Evolutionary conservation across 2,329 filamentous ascomycete genomes (phyloP), one percentile per base, ranked within the genome.

Genomic region (Shiraia sp.): DNA sequence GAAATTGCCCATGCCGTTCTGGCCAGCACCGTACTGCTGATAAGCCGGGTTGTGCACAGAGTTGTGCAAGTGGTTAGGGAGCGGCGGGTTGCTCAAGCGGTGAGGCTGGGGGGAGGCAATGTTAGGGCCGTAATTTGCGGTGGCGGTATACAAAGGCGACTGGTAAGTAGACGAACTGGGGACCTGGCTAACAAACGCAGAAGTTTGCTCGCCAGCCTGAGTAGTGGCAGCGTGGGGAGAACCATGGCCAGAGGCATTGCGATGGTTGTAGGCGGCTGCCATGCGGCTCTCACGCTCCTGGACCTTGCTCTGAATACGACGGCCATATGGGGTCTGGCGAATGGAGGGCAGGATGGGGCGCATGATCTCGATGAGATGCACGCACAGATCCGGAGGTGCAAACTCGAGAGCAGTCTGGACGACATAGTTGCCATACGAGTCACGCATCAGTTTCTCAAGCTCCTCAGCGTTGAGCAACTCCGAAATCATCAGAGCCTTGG

Each of bases 381-480:
- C 13, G 34, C 61, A 65, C 28, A 65, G 32, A 10, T 65, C 65
- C 6, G 61, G 48, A 6, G 57, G 65, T 30, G 64, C 64, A 38
- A 66, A 69, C 58, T 70, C 68, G 38, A 71, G 61, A 19, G 93
- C 91, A 27, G 93, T 99, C 77, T 99, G 93, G 27, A 99, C 88
- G 52, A 99, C 93, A 62, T 99, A 99, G 74, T 99, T 99, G 68
- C 90, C 93, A 64, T 89, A 99, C 0, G 87, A 90, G 70, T 99
- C 93, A 29, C 90, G 87, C 45, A 99, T 81, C 55, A 96, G 84
- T 53, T 86, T 86, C 61, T 96, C 90, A 49, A 97, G 86, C 72
- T 96, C 90, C 43, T 79, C 79, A 3, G 85, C 80, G 7, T 73
- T 67, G 35, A 86, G 77, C 64, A 99, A 85, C 74, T 97, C 93